Evolutionary conservation across 177 flowering plant species (phyloP).

Genomic region (Vitis hybrid): DNA sequence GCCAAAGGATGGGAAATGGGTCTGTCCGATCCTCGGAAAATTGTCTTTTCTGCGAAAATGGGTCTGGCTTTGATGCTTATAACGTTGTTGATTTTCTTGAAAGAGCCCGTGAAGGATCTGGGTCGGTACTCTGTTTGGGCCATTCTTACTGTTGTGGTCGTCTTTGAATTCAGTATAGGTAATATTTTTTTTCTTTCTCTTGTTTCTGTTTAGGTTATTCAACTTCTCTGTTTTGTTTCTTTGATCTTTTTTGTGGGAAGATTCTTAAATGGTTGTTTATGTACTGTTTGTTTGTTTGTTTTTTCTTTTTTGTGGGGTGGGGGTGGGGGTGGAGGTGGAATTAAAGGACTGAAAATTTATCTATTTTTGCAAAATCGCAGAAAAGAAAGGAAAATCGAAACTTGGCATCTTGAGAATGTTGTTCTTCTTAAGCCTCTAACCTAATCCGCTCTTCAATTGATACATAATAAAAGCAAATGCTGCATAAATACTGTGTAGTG

Average conservation of each 20-base stretch:
- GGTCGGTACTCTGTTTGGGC: slow-evolving; percentile 56
- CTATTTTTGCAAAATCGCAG: too few species aligned
- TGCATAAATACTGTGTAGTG: too few species aligned
- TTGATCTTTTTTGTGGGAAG: too few species aligned
- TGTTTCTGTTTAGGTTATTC: neutral
- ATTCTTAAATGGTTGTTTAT: too few species aligned
- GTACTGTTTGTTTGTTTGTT: too few species aligned
- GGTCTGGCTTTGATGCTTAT: slow-evolving; percentile 49
- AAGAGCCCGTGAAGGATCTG: slow-evolving; percentile 33
- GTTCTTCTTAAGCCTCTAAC: too few species aligned
- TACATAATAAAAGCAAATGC: too few species aligned
- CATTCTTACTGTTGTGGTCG: slow-evolving; percentile 58
- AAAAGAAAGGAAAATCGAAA: too few species aligned
- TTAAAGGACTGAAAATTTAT: too few species aligned
- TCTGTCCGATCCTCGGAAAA: slow-evolving; percentile 47
- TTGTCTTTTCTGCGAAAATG: slow-evolving; percentile 54
- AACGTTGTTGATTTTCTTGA: slow-evolving; percentile 41
- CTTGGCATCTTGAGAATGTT: too few species aligned
- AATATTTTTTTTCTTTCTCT: neutral
- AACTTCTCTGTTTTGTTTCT: neutral
- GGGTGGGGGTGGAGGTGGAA: too few species aligned
- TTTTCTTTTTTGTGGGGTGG: too few species aligned
- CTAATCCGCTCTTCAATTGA: neutral
- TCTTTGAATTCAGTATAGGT: slow-evolving; percentile 65
- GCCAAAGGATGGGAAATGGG: slow-evolving; percentile 42